Evolutionary conservation across 495 filamentous ascomycete genomes (phyloP), one percentile per base, ranked within the genome.

Genomic region (Penicillium longicatenatum): DNA sequence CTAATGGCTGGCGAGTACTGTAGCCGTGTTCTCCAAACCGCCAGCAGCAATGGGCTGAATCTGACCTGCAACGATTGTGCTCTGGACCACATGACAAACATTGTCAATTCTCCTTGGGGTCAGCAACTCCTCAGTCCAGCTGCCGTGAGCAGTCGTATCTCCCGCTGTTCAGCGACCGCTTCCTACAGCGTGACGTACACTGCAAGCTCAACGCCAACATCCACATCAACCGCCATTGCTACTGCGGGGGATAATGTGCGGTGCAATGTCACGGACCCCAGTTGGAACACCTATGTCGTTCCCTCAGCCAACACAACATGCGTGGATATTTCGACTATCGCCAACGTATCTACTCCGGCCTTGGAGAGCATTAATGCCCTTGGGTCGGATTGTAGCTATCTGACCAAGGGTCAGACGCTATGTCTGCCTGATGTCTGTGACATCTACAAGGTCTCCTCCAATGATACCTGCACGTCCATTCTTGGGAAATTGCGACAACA

Each of bases 91-190:
- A 20, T 54, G 37, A 20, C 52, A 31, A 14, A 41, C 16, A 4
- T 54, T 33, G 52, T 46, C n/a, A 54, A 54, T 30, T 31, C 52
- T 26, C 21, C 31, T 46, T 54, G 52, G 52, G 52, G 39, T 45
- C 52, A 54, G 24, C 26, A 54, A 26, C 31, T 54, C 9, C 39
- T 54, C 39, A 21, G 17, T 21, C 52, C 52, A 19, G 43, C 52
- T 11, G 17, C 42, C 24, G 10, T 54, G 31, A 29, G 14, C 21
- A 54, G 52, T 45, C 41, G 41, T 29, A 22, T 54, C 39, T 54
- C 52, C 20, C 31, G 24, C 30, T 54, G 41, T 41, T 54, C 52
- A 16, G 41, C 52, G 17, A 45, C 41, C 24, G 52, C 24, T 44
- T 45, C 31, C 42, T 54, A 35, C 35, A 39, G 31, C 44, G 17